These are phyloP conservation scores for Xerocomellus intermedius DNA, from an alignment of 768 basidiomycete species.

Conservation along the genomic window DNA sequence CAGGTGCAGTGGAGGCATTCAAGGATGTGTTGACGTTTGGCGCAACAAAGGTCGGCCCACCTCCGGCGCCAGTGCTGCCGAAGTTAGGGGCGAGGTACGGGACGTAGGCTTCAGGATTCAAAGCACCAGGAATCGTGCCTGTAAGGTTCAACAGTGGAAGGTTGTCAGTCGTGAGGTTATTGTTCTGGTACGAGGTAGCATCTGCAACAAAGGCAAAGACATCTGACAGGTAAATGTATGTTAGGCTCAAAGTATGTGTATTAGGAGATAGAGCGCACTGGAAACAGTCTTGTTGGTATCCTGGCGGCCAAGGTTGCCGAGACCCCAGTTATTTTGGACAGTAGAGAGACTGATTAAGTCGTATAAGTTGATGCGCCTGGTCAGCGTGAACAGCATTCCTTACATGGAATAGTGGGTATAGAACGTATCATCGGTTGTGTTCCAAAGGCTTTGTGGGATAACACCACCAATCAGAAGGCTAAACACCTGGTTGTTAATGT, in stretches of 20 bases:
- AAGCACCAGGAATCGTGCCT: slow-evolving; percentile 41
- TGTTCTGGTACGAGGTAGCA: slow-evolving; percentile 42
- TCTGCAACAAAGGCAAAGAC: slow-evolving; percentile 53
- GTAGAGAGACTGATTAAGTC: slow-evolving; percentile 40
- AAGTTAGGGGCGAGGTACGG: slow-evolving; percentile 47
- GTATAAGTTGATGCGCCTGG: neutral
- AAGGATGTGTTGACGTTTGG: slow-evolving; percentile 34
- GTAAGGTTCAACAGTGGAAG: slow-evolving; percentile 42
- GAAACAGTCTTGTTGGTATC: slow-evolving; percentile 49
- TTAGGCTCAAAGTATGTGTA: neutral
- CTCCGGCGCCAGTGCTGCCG: slow-evolving; percentile 40
- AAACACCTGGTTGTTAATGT: slow-evolving; percentile 47
- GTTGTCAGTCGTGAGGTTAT: slow-evolving; percentile 29
- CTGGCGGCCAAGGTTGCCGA: slow-evolving; percentile 56
- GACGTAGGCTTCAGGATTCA: slow-evolving; percentile 40
- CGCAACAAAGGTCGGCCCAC: slow-evolving; percentile 40
- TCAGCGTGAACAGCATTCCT: neutral
- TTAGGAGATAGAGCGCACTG: slow-evolving; percentile 7
- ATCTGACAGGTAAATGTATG: slow-evolving; percentile 31
- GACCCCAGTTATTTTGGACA: slow-evolving; percentile 59
- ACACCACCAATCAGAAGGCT: slow-evolving; percentile 45
- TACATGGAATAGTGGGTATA: slow-evolving; percentile 60
- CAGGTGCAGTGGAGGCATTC: slow-evolving; percentile 34
- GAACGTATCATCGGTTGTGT: slow-evolving; percentile 50
- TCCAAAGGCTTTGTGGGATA: slow-evolving; percentile 40